These are phyloP conservation scores for Syzygium grande DNA, from an alignment of 345 rosid species.

Conservation along the genomic window DNA sequence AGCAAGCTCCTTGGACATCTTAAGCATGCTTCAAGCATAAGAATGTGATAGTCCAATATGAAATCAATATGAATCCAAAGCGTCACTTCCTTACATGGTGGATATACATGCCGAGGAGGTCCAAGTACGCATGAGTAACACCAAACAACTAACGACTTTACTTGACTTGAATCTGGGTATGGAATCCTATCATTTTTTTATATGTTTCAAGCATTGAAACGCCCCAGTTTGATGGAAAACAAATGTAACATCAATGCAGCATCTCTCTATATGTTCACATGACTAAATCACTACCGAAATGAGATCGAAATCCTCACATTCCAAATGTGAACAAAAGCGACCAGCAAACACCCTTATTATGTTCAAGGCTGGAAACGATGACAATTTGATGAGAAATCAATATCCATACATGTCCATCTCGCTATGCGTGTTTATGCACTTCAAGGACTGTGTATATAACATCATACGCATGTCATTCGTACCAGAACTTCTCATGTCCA, in stretches of 20 bases:
- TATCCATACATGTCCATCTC: not conserved
- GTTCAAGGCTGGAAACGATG: not conserved
- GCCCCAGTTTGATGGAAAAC: not conserved
- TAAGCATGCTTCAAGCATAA: not conserved
- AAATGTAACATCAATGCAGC: not conserved
- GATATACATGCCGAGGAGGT: not conserved
- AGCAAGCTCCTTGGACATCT: too few relatives aligned
- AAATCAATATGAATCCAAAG: not conserved
- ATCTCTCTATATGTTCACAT: not conserved
- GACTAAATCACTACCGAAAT: not conserved
- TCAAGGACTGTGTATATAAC: not conserved
- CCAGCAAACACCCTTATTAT: not conserved
- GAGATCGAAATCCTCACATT: not conserved
- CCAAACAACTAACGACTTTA: not conserved
- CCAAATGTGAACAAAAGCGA: not conserved
- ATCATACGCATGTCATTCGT: accelerated
- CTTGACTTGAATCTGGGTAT: accelerated
- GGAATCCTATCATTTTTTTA: not conserved
- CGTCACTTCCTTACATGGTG: not conserved
- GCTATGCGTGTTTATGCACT: not conserved
- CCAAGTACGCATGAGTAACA: not conserved
- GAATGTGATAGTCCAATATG: not conserved
- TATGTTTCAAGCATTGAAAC: not conserved
- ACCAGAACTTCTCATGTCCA: not conserved
- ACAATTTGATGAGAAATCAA: not conserved